Percentiles rank a stretch among this genome's conserved stretches.
Conservation (phyloP, 2,329 filamentous ascomycete genomes). For the Teratosphaeria destructans region DNA sequence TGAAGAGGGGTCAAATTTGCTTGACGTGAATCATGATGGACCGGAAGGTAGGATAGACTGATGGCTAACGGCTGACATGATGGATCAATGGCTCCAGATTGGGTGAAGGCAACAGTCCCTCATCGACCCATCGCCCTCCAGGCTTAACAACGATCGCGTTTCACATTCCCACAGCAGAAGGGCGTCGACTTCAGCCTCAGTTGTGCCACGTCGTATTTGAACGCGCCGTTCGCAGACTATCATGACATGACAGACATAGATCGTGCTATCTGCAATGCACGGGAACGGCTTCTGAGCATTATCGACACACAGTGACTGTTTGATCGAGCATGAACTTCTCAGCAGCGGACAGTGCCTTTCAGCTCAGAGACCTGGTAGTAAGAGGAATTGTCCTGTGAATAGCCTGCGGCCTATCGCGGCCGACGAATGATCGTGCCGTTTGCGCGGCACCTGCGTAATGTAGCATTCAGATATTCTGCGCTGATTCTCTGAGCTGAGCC, state of each 20-base stretch:
- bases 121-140: not conserved
- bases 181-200: not conserved
- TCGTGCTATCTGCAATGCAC: not conserved
- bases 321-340: not conserved
- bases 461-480: not conserved
- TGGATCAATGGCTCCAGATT: not conserved
- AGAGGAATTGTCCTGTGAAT: constrained; percentile 6
- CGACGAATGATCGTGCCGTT: constrained; percentile 4
- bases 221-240: not conserved
- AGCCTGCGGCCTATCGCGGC: not conserved
- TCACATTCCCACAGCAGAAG: not conserved
- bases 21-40: constrained; percentile 1
- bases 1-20: not conserved
- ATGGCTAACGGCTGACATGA: not conserved
- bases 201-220: not conserved
- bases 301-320: not conserved
- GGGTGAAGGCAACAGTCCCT: not conserved
- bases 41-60: not conserved
- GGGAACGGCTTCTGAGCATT: not conserved
- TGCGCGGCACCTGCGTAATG: not conserved
- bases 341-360: constrained; percentile 6
- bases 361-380: constrained; percentile 4
- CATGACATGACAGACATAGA: not conserved
- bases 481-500: not conserved
- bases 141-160: not conserved